phyloP scores from a whole-genome alignment of 78 protist genomes.

The Protostelium mycophagum region DNA sequence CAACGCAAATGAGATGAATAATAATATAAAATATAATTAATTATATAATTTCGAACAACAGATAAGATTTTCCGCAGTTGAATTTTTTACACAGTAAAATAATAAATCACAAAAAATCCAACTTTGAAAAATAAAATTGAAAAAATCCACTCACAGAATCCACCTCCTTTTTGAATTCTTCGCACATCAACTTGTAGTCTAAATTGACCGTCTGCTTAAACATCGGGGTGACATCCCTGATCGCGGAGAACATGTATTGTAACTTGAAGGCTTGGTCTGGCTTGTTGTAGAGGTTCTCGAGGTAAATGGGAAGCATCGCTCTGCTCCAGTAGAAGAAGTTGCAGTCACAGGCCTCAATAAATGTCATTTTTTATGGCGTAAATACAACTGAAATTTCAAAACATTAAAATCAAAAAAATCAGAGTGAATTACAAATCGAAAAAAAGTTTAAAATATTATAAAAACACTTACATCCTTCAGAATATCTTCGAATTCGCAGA shows the following conservation, averaged over 20 bases:
- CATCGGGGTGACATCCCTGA: conserved; percentile 37
- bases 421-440: not conserved
- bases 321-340: conserved; percentile 73
- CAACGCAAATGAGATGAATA: too few relatives aligned
- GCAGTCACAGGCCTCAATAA: conserved; percentile 57
- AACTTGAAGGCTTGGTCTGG: conserved; percentile 58
- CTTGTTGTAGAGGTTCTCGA: conserved; percentile 39
- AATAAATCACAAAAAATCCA: too few relatives aligned
- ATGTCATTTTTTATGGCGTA: conserved; percentile 9
- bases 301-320: conserved; percentile 64
- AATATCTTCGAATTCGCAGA: conserved; percentile 6
- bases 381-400: conserved; percentile 36
- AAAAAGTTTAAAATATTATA: not conserved
- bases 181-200: not conserved
- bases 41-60: too few relatives aligned
- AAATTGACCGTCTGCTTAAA: conserved; percentile 16
- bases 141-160: conserved; percentile 17
- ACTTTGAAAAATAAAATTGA: too few relatives aligned
- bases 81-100: too few relatives aligned
- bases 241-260: conserved; percentile 58
- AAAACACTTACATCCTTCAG: conserved; percentile 13
- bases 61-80: too few relatives aligned
- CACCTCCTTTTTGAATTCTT: conserved; percentile 4
- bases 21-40: too few relatives aligned
- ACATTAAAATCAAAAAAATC: conserved; percentile 7